These are phyloP conservation scores for Phytopythium mirpurense DNA, from an alignment of 352 stramenopile species.

Conservation along the genomic window DNA sequence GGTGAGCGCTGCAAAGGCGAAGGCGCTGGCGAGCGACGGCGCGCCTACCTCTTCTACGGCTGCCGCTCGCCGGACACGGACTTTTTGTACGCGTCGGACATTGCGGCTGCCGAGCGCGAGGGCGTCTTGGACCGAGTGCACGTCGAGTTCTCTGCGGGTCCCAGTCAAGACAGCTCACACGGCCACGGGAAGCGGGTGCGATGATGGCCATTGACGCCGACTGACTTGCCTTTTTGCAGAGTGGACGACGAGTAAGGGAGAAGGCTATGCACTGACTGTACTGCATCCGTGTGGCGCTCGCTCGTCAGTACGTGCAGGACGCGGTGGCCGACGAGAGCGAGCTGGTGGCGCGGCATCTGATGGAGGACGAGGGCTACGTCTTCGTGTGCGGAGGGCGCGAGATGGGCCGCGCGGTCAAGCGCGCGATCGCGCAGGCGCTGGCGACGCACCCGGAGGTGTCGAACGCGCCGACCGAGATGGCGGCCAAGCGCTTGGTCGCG, in stretches of 20 bases:
- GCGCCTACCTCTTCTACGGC: slow-evolving; percentile 75
- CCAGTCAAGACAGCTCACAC: slow-evolving; percentile 6
- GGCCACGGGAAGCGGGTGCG: slow-evolving; percentile 41
- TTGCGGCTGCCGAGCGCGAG: slow-evolving; percentile 27
- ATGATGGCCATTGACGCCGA: slow-evolving; percentile 4
- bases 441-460: slow-evolving; percentile 33
- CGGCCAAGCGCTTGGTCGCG: slow-evolving; percentile 40
- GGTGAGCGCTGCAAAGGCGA: slow-evolving; percentile 2
- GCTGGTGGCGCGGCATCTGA: slow-evolving; percentile 49
- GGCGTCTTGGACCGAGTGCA: slow-evolving; percentile 49
- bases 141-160: slow-evolving; percentile 57
- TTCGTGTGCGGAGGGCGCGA: slow-evolving; percentile 75
- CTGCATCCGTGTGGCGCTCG: no score
- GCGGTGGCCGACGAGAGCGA: slow-evolving; percentile 46
- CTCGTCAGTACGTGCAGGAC: slow-evolving; percentile 79
- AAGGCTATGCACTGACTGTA: no score
- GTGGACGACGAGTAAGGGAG: no score
- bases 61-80: slow-evolving; percentile 55
- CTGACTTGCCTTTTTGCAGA: no score
- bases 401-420: slow-evolving; percentile 77
- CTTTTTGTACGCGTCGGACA: slow-evolving; percentile 68
- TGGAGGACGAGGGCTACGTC: slow-evolving; percentile 52
- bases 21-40: slow-evolving; percentile 10
- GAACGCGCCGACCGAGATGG: slow-evolving; percentile 19
- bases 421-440: slow-evolving; percentile 43